A percentile compares a stretch with the other conserved stretches of the same genome.
phyloP scores from a whole-genome alignment of 2,329 filamentous ascomycete genomes.

The Stylonectria norvegica region DNA sequence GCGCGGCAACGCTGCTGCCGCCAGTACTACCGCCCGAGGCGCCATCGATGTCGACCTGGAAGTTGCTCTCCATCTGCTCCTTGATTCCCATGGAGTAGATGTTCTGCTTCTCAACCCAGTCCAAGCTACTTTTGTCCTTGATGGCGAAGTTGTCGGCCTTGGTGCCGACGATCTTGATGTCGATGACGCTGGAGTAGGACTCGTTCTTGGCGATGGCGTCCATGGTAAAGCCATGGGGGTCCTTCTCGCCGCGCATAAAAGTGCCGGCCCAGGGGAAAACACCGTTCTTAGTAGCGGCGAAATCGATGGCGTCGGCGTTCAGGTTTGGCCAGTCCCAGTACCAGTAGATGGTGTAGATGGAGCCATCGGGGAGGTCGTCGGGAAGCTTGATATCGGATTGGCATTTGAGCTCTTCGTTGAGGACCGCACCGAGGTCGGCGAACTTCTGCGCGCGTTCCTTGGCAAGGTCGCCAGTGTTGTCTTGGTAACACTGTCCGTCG shows the following conservation, averaged over 20 bases:
- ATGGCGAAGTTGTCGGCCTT: constrained; percentile 23
- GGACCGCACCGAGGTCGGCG: constrained; percentile 49
- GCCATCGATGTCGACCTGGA: constrained; percentile 40
- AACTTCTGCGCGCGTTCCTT: constrained; percentile 54
- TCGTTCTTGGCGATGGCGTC: constrained; percentile 36
- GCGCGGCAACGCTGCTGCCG: constrained; percentile 15
- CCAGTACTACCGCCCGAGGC: constrained; percentile 18
- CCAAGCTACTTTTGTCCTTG: constrained; percentile 18
- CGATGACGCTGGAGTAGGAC: constrained; percentile 40
- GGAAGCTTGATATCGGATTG: constrained; percentile 80
- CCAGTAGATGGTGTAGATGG: constrained; percentile 84
- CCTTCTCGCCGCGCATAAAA: constrained; percentile 37
- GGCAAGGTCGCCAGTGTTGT: constrained; percentile 60
- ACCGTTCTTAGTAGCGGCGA: constrained; percentile 37
- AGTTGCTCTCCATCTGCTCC: constrained; percentile 44
- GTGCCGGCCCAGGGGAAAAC: constrained; percentile 42
- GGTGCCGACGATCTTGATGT: constrained; percentile 36
- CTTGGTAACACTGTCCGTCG: constrained; percentile 85
- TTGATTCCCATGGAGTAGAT: constrained; percentile 43
- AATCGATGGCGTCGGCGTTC: constrained; percentile 39
- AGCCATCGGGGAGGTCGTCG: constrained; percentile 55
- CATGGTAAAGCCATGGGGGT: constrained; percentile 36
- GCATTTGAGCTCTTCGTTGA: constrained; percentile 66
- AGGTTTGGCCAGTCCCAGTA: constrained; percentile 89
- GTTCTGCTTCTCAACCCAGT: constrained; percentile 37